Evolutionary conservation across 2,329 filamentous ascomycete genomes (phyloP), one percentile per base, ranked within the genome.

Genomic region (Neopestalotiopsis sp.): DNA sequence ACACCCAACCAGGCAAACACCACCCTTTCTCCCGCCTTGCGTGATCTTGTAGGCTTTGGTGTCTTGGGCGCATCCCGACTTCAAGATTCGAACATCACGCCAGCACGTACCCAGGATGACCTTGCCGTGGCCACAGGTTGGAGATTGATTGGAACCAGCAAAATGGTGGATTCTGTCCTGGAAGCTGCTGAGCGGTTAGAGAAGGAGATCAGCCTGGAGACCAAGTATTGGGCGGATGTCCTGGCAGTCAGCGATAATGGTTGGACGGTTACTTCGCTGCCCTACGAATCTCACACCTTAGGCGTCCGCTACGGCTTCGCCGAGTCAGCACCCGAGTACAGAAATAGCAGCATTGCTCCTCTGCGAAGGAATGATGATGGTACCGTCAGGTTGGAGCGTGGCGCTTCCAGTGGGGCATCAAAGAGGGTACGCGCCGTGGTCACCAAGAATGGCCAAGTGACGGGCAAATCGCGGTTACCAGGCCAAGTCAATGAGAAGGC

Each of bases 241-340:
- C 83, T 97, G 61, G 89, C 90, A 10, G 90, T 98, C 59, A 94
- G 92, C 72, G 89, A 94, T 73, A 91, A 90, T 67, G 94, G 95
- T 4, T 99, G 96, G 95, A 91, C 92, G 24, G 84, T 98, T 20
- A 95, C 92, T 73, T 88, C 92, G 63, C 83, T 96, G 56, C 94
- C 94, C 0, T 85, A 90, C 6, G 91, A 95, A 73, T 86, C 86
- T 64, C 89, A 93, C 73, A 91, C 90, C 0, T 85, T 98, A 64
- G 94, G 92, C 24, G 95, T 98, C 45, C 90, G 93, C 71, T 98
- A 95, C 80, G 96, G 95, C 7, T 97, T 97, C 76, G 87, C 92
- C 13, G 95, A 98, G 83, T 87, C 89, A 30, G 83, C 87, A 1
- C 81, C 87, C 5, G 85, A 88, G 28, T 90, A 91, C 73, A 86